Conservation (phyloP, 2,329 filamentous ascomycete species). For the Nemania sp. region DNA sequence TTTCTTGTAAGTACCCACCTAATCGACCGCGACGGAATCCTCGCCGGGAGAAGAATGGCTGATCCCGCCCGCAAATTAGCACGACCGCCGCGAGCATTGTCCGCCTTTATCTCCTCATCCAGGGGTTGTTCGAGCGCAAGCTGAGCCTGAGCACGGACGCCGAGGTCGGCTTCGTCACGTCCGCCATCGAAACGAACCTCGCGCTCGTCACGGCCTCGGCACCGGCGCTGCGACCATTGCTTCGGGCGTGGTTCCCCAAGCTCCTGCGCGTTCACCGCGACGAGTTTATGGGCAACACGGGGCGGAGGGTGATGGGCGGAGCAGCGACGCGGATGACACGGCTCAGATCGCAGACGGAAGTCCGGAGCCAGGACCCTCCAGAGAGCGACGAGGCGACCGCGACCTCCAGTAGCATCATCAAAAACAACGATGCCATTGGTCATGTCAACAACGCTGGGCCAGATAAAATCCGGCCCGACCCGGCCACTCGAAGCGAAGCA, state of each 20-base stretch:
- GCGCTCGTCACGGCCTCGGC: slow-evolving; percentile 50
- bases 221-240: slow-evolving; percentile 46
- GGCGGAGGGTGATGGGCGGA: slow-evolving; percentile 24
- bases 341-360: slow-evolving; percentile 25
- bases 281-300: slow-evolving; percentile 31
- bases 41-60: neutral
- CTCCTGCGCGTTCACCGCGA: slow-evolving; percentile 32
- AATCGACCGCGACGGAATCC: neutral
- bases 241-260: slow-evolving; percentile 43
- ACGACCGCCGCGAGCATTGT: slow-evolving; percentile 44
- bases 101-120: slow-evolving; percentile 42
- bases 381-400: slow-evolving; percentile 25
- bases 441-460: slow-evolving; percentile 9
- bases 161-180: slow-evolving; percentile 44
- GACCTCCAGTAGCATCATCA: slow-evolving; percentile 21
- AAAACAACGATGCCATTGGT: slow-evolving; percentile 18
- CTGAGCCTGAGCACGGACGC: slow-evolving; percentile 36
- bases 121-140: slow-evolving; percentile 39
- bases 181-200: slow-evolving; percentile 48
- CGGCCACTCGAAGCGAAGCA: neutral
- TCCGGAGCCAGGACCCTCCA: slow-evolving; percentile 24
- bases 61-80: slow-evolving; percentile 25
- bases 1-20: slow-evolving; percentile 28
- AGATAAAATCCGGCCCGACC: slow-evolving; percentile 5
- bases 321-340: slow-evolving; percentile 26